Base-by-base conservation (phyloP, 192 early-diverging fungal species). In the Coemansia sp. region DNA sequence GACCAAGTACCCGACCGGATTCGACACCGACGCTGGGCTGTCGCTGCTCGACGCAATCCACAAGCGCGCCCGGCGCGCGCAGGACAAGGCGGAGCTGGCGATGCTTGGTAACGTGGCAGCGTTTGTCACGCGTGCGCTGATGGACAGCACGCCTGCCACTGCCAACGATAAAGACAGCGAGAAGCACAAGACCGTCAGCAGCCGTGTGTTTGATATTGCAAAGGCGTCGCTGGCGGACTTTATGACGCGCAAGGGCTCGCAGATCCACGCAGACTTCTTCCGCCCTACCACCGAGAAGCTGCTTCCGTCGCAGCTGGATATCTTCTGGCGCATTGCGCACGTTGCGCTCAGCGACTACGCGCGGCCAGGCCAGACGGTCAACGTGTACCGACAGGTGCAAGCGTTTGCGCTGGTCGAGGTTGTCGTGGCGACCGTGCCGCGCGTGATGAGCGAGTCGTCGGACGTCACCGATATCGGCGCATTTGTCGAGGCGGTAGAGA, bases 241-340 rank as follows among this genome's bases (percentile, higher is more conserved):
- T 73, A 85, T 93, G 87, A 83, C 87, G 46, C 85, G 84, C 65
- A 90, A 90, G 73, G 86, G 88, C 39, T 86, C 86, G 52, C 87
- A 86, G 59, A 59, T 95, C 61, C 84, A 87, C 57, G 73, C 86
- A 18, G 84, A 81, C 45, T 84, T 95, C 68, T 92, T 95, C 74
- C 63, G 63, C 23, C 23, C 72, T 7, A 42, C 59, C 7, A 43
- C 57, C 0, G 58, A 35, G 21, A 61, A 63, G 52, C 61, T 74
- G 39, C 68, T 48, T 23, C 61, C 71, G 3, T 51, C 57, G 13
- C 71, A 74, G 51, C 60, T 87, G 25, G 79, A 82, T 10, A 77
- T 90, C 23, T 66, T 88, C 58, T 93, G 88, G 89, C 74, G 77
- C 65, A 70, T 93, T 3, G 81, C 89, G 13, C 71, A 80, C 28